Evolutionary conservation across 768 basidiomycete species (phyloP).

Genomic region (Amanita phalloides): DNA sequence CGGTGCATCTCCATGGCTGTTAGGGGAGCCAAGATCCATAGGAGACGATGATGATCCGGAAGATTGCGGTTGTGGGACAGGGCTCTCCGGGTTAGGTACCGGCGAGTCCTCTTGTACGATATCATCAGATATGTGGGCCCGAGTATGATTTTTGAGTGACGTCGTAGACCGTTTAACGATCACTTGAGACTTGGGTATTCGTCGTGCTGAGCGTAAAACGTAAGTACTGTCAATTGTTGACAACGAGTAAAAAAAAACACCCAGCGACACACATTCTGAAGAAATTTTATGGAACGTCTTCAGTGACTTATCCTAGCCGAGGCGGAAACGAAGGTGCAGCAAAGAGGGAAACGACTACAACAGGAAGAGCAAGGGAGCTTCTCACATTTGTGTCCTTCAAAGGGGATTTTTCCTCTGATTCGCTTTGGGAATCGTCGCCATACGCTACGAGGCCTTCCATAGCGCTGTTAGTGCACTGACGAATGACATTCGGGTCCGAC

Average conservation of each 20-base stretch:
- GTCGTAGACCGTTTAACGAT: constrained; percentile 44
- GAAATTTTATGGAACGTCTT: constrained; percentile 24
- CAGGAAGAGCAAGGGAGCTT: constrained; percentile 27
- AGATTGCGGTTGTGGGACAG: not conserved
- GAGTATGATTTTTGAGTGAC: constrained; percentile 36
- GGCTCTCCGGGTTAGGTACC: not conserved
- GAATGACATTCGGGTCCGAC: not conserved
- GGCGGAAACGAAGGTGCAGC: constrained; percentile 43
- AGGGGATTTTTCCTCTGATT: constrained; percentile 34
- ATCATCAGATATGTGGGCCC: constrained; percentile 41
- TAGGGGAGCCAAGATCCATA: constrained; percentile 5
- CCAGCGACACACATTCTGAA: constrained; percentile 29
- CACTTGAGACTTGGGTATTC: constrained; percentile 41
- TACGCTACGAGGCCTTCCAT: constrained; percentile 49
- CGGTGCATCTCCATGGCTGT: constrained; percentile 9
- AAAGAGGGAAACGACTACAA: constrained; percentile 52
- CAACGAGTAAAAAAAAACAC: constrained; percentile 10
- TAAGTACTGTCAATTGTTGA: not conserved
- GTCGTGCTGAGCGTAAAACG: constrained; percentile 20
- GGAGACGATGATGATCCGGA: constrained; percentile 2
- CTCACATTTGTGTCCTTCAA: constrained; percentile 46
- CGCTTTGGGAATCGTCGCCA: constrained; percentile 53
- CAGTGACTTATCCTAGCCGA: constrained; percentile 53
- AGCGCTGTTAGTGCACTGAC: not conserved
- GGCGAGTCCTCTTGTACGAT: constrained; percentile 13